Evolutionary conservation across 306 rosid genomes (phyloP).

Genomic region (Cicer yamashitae): DNA sequence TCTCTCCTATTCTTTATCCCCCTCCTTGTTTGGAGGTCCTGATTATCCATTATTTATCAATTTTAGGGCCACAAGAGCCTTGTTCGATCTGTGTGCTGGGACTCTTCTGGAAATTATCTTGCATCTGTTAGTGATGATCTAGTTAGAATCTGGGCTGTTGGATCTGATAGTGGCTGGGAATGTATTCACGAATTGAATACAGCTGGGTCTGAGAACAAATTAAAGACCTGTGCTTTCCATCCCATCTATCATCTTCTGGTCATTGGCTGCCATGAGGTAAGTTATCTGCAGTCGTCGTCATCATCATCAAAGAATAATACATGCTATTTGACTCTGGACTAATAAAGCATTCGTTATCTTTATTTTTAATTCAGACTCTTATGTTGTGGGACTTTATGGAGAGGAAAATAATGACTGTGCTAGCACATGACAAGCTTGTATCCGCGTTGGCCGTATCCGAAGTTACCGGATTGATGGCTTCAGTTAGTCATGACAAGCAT

Average conservation of each 20-base stretch:
- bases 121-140: slow-evolving; percentile 78
- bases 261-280: slow-evolving; percentile 70
- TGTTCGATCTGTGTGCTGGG: slow-evolving; percentile 78
- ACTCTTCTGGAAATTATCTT: slow-evolving; percentile 65
- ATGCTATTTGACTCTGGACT: slow-evolving; percentile 14
- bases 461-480: slow-evolving; percentile 67
- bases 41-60: slow-evolving; percentile 1
- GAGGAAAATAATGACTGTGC: slow-evolving; percentile 57
- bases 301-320: neutral
- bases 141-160: slow-evolving; percentile 69
- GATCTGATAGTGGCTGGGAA: slow-evolving; percentile 58
- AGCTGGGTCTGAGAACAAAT: slow-evolving; percentile 56
- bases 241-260: slow-evolving; percentile 63
- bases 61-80: slow-evolving; percentile 69
- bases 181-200: slow-evolving; percentile 57
- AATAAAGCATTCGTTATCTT: neutral
- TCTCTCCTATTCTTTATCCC: neutral
- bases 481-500: slow-evolving; percentile 69
- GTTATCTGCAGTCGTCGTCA: slow-evolving; percentile 7
- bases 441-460: slow-evolving; percentile 70
- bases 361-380: slow-evolving; percentile 56
- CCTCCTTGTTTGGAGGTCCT: neutral
- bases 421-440: slow-evolving; percentile 67
- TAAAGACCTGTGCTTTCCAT: slow-evolving; percentile 69
- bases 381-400: slow-evolving; percentile 70